Percentiles rank a stretch among this genome's conserved stretches.
Evolutionary conservation across 1,284 basidiomycete genomes (phyloP).

Genomic region (Sporisorium exsertum): DNA sequence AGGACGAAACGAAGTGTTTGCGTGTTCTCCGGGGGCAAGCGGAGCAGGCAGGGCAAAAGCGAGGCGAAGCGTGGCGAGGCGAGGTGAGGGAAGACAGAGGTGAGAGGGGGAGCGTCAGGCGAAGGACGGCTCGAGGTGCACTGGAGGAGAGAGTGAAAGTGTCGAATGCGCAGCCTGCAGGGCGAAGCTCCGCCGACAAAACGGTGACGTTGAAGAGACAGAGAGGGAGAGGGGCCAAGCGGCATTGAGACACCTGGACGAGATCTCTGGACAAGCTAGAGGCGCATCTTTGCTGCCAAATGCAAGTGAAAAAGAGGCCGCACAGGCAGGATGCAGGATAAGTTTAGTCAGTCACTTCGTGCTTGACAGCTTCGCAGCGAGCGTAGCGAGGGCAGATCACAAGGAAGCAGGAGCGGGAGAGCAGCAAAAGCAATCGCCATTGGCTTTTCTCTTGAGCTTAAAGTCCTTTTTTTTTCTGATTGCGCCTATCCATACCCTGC

Average conservation of each 20-base stretch:
- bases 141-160: not conserved
- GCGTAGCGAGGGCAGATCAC: slow-evolving; percentile 36
- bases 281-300: not conserved
- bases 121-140: not conserved
- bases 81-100: slow-evolving; percentile 12
- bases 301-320: slow-evolving; percentile 10
- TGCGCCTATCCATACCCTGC: not conserved
- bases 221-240: not conserved
- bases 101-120: slow-evolving; percentile 7
- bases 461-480: not conserved
- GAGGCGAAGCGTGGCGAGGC: slow-evolving; percentile 19
- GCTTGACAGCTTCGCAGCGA: slow-evolving; percentile 32
- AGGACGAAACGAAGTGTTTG: not conserved
- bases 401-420: not conserved
- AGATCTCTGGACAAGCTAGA: slow-evolving; percentile 6
- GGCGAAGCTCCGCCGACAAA: not conserved
- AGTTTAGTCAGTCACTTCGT: not conserved
- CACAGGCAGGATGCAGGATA: slow-evolving; percentile 6
- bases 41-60: slow-evolving; percentile 14
- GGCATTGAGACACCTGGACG: slow-evolving; percentile 5
- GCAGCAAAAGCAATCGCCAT: not conserved
- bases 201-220: slow-evolving; percentile 10
- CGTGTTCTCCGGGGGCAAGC: slow-evolving; percentile 8
- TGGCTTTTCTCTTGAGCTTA: not conserved
- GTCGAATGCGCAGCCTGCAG: not conserved